Base-by-base conservation (phyloP, 2,329 filamentous ascomycete genomes). In the Apiospora saccharicola region DNA sequence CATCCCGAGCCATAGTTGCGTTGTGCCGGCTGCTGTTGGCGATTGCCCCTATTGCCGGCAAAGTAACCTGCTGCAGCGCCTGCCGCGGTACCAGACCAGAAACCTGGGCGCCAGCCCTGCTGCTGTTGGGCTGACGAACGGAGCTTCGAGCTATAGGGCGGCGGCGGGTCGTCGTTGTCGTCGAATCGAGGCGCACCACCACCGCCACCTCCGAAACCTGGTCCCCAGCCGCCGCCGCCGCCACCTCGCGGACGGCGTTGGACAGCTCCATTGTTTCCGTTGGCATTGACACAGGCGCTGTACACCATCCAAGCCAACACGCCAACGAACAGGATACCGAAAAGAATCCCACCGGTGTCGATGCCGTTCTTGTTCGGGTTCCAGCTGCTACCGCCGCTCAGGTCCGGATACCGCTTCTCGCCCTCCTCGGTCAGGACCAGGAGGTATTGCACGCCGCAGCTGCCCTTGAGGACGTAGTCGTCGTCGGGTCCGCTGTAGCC, bases 371-470 rank as follows among this genome's bases (percentile, higher is more conserved):
- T 16, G 73, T 74, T 24, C 68, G 81, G 82, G 74, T 79, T 61
- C 73, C 80, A 76, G 46, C 75, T 34, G 1, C 70, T 43, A n/a
- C 69, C 51, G 12, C 77, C 82, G 37, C 78, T 80, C 53, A 90
- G 78, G 49, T 88, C 80, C 1, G 92, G 93, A 80, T 92, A 95
- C 76, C 87, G 90, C 76, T 88, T 83, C 83, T 95, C 91, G 3
- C 96, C 96, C 74, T 88, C 86, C 14, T 92, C 90, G 0, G 95
- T 98, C 70, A 98, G 85, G 0, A 93, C 82, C 8, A 98, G 83
- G 19, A 92, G 88, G 82, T 98, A 98, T 83, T 98, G 94, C 34
- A 98, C 95, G 19, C 93, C 96, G 82, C 96, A 98, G 81, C 93
- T 96, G 30, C 96, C 96, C 78, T 93, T 95, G 71, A 98, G 84